Evolutionary conservation across 2,329 filamentous ascomycete genomes (phyloP).

Genomic region (Neospermospora avenae): DNA sequence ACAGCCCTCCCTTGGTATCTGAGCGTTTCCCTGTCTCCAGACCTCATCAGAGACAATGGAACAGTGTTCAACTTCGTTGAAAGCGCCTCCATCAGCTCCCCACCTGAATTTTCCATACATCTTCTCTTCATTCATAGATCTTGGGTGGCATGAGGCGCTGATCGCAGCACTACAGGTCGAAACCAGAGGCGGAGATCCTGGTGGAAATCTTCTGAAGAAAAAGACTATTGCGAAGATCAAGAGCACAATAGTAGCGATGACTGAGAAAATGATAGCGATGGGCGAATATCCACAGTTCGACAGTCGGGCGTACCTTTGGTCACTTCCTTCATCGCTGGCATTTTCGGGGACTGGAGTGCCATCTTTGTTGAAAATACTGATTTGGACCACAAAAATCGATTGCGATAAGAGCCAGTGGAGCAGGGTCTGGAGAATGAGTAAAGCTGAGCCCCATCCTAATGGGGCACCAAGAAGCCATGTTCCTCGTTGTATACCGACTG

Average conservation of each 20-base stretch:
- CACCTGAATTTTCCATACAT: neutral
- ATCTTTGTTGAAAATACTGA: neutral
- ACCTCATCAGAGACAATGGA: neutral
- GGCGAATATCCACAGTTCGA: neutral
- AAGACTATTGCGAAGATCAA: neutral
- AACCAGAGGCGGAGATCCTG: neutral
- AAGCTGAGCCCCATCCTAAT: neutral
- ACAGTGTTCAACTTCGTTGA: neutral
- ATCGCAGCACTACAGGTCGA: neutral
- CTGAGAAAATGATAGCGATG: neutral
- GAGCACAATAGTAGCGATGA: neutral
- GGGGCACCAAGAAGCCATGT: neutral
- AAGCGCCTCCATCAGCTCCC: neutral
- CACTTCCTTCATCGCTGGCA: neutral
- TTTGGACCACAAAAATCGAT: neutral
- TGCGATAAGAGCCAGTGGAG: neutral
- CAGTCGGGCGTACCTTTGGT: neutral
- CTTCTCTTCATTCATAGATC: neutral
- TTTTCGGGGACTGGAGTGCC: neutral
- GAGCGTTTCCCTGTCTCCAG: neutral
- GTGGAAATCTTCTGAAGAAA: neutral
- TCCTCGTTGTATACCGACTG: neutral
- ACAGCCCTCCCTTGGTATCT: neutral
- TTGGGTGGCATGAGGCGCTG: neutral
- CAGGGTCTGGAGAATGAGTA: neutral